phyloP scores from a whole-genome alignment of 345 rosid species.

The Nasturtium officinale region DNA sequence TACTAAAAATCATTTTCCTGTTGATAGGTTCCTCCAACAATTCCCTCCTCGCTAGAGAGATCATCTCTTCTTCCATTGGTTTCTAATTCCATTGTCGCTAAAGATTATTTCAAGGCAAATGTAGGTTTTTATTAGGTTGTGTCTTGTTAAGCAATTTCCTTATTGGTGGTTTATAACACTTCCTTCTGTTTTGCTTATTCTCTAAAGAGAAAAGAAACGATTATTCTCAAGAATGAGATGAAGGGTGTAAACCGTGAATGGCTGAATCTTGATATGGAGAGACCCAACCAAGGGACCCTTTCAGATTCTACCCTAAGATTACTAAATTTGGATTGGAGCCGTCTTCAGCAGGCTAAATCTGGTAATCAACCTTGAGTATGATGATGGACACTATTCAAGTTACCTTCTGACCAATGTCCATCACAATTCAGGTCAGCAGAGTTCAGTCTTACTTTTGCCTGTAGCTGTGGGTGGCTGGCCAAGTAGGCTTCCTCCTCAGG shows the following conservation, averaged over 20 bases:
- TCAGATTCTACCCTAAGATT: constrained; percentile 35
- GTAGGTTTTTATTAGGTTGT: not conserved
- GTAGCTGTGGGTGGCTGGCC: constrained; percentile 45
- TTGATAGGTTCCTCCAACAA: constrained; percentile 57
- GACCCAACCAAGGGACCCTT: constrained; percentile 32
- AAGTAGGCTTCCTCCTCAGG: constrained; percentile 45
- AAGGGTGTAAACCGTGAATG: constrained; percentile 35
- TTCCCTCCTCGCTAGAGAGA: constrained; percentile 43
- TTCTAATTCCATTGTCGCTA: constrained; percentile 29
- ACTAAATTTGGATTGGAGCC: constrained; percentile 38
- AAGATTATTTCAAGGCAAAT: constrained; percentile 37
- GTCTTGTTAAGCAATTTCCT: constrained; percentile 7
- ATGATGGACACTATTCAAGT: constrained; percentile 10
- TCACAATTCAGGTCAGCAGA: constrained; percentile 47
- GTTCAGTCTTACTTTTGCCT: constrained; percentile 44
- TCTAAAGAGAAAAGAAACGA: constrained; percentile 32
- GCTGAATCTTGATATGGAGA: constrained; percentile 49
- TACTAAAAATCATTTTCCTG: constrained; percentile 36
- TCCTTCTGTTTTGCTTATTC: constrained; percentile 19
- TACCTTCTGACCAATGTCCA: constrained; percentile 21
- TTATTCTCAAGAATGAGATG: constrained; percentile 34
- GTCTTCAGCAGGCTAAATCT: constrained; percentile 39
- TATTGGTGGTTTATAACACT: constrained; percentile 7
- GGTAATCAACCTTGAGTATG: constrained; percentile 40
- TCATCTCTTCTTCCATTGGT: constrained; percentile 31